Conservation (phyloP, 2,329 filamentous ascomycete species). For the Didymellaceae sp. region DNA sequence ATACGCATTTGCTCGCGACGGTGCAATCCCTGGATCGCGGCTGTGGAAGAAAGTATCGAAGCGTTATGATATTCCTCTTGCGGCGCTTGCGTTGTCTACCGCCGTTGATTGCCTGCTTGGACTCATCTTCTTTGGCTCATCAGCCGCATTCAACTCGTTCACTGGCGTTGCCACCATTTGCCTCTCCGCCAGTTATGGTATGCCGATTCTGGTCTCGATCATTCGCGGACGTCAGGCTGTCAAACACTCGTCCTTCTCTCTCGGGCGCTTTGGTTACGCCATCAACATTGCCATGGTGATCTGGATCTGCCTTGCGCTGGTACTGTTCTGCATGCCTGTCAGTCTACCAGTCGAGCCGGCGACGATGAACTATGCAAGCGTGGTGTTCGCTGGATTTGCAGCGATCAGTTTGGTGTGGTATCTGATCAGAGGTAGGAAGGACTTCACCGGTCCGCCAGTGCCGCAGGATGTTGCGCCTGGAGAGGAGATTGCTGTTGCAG, state of each 20-base stretch:
- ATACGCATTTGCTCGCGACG: conserved; percentile 77
- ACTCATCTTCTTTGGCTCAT: conserved; percentile 79
- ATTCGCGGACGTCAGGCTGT: conserved; percentile 70
- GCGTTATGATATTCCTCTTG: conserved; percentile 72
- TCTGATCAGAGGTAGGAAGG: conserved; percentile 46
- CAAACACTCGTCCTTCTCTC: conserved; percentile 69
- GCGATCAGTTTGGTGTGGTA: conserved; percentile 48
- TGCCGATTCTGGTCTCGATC: conserved; percentile 76
- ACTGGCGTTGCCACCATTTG: conserved; percentile 82
- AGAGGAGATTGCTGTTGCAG: conserved; percentile 42
- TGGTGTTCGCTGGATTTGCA: conserved; percentile 51
- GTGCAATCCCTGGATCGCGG: conserved; percentile 72
- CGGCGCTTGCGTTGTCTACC: conserved; percentile 72
- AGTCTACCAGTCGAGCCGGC: conserved; percentile 50
- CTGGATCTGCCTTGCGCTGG: conserved; percentile 74
- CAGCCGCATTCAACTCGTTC: conserved; percentile 79
- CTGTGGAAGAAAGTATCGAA: conserved; percentile 71
- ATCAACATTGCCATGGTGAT: conserved; percentile 73
- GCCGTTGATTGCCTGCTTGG: conserved; percentile 73
- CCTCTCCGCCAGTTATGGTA: conserved; percentile 74
- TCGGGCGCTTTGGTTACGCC: conserved; percentile 70
- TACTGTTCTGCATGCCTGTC: conserved; percentile 77
- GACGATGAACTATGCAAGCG: conserved; percentile 54
- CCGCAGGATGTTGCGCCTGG: conserved; percentile 44
- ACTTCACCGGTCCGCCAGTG: conserved; percentile 49